A percentile compares a stretch with the other conserved stretches of the same genome.
These are phyloP conservation scores for Exutisphaerella laricina DNA, from an alignment of 2,329 filamentous ascomycete species.

Conservation along the genomic window DNA sequence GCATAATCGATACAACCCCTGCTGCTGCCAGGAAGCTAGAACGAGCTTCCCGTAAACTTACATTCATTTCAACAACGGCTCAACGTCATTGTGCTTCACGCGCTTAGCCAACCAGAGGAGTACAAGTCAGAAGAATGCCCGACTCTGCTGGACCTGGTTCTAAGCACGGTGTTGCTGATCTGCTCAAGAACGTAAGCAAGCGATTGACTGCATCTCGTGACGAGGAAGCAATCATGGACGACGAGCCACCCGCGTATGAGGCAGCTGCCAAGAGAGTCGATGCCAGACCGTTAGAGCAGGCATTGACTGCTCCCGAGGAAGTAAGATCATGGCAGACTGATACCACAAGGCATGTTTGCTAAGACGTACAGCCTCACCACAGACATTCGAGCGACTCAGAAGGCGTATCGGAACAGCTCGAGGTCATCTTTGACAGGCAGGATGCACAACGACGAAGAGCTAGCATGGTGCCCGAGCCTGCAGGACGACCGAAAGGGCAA, in stretches of 20 bases:
- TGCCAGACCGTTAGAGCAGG: neutral
- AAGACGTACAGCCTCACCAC: neutral
- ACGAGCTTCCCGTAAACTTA: no score
- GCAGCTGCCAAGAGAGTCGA: neutral
- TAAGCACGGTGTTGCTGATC: slow-evolving; percentile 3
- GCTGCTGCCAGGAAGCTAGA: no score
- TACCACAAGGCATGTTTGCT: slow-evolving; percentile 9
- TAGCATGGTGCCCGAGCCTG: slow-evolving; percentile 43
- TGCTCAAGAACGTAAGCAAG: slow-evolving; percentile 10
- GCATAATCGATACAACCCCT: slow-evolving; percentile 2
- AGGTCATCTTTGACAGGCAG: slow-evolving; percentile 55
- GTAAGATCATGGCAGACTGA: no score
- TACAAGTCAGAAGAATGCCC: no score
- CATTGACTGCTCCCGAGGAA: no score
- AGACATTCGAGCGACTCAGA: slow-evolving; percentile 26
- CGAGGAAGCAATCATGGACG: neutral
- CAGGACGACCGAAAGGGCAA: slow-evolving; percentile 35
- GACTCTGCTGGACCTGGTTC: slow-evolving; percentile 1
- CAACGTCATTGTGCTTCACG: slow-evolving; percentile 11
- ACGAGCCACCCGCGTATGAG: no score
- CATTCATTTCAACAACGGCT: no score
- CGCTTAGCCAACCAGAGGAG: no score
- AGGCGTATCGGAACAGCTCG: slow-evolving; percentile 27
- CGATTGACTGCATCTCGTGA: slow-evolving; percentile 7
- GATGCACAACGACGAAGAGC: slow-evolving; percentile 54